These are phyloP conservation scores for Saccharomyces hybrid DNA, from an alignment of 1,139 yeast species.

Conservation along the genomic window DNA sequence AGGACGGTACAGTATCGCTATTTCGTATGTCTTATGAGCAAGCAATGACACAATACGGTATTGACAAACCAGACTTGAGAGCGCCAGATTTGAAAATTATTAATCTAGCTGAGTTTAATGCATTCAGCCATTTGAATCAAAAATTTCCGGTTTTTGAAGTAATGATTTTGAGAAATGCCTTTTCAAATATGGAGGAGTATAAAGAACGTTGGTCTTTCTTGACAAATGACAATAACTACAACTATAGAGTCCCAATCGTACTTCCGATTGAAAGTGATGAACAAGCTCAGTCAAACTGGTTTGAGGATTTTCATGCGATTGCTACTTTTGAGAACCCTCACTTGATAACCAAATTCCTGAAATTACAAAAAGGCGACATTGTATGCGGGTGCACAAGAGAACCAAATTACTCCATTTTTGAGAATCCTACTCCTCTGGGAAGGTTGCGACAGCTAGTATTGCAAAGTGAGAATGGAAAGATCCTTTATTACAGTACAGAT, in stretches of 20 bases:
- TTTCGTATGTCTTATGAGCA: constrained; percentile 53
- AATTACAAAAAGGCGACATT: constrained; percentile 58
- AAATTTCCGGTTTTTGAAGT: constrained; percentile 61
- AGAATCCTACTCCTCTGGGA: constrained; percentile 94
- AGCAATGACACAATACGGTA: constrained; percentile 71
- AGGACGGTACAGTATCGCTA: constrained; percentile 21
- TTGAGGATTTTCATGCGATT: constrained; percentile 32
- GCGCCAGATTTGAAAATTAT: constrained; percentile 45
- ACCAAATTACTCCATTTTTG: constrained; percentile 46
- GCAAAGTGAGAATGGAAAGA: constrained; percentile 35
- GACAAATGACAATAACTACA: constrained; percentile 42
- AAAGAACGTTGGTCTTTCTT: constrained; percentile 37
- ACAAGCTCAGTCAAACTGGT: constrained; percentile 40
- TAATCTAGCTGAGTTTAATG: constrained; percentile 40
- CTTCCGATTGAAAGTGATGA: constrained; percentile 39
- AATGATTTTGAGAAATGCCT: constrained; percentile 50
- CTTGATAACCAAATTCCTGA: constrained; percentile 33
- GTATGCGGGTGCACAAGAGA: constrained; percentile 71
- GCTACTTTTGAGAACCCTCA: constrained; percentile 32
- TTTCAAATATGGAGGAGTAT: constrained; percentile 32
- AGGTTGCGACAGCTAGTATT: constrained; percentile 70
- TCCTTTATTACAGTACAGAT: constrained; percentile 18
- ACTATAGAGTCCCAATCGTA: constrained; percentile 53
- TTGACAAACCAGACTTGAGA: constrained; percentile 90
- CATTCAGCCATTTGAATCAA: constrained; percentile 33